phyloP scores from a whole-genome alignment of 495 filamentous ascomycete species.

The Rusavskia elegans region DNA sequence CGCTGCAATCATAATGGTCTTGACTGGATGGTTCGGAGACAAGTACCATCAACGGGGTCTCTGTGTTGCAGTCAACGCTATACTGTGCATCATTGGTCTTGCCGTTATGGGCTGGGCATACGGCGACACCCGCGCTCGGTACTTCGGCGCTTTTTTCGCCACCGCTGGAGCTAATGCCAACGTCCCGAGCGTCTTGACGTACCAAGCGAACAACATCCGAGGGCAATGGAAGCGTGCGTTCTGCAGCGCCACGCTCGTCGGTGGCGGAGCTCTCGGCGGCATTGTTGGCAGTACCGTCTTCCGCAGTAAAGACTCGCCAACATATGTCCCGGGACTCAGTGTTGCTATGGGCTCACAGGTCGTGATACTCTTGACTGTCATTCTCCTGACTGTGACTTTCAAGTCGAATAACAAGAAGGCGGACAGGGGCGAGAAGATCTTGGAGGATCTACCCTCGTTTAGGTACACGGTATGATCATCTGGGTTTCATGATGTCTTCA shows the following conservation, averaged over 20 bases:
- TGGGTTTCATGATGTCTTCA: too few relatives aligned
- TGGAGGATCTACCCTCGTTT: background rate
- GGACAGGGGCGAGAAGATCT: background rate
- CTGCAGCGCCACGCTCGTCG: slow-evolving; percentile 36
- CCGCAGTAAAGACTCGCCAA: background rate
- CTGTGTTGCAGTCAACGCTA: slow-evolving; percentile 32
- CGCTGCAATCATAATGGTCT: slow-evolving; percentile 42
- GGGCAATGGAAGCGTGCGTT: slow-evolving; percentile 53
- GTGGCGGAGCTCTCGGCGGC: background rate
- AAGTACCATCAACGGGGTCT: slow-evolving; percentile 39
- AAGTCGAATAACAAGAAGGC: background rate
- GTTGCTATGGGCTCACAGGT: background rate
- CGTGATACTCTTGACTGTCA: background rate
- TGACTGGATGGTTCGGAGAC: slow-evolving; percentile 36
- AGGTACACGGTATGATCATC: background rate
- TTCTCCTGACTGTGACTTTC: background rate
- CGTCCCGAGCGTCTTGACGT: slow-evolving; percentile 39
- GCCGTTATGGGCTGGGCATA: slow-evolving; percentile 38
- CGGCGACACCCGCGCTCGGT: slow-evolving; percentile 27
- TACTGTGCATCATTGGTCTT: slow-evolving; percentile 39
- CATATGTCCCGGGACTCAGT: background rate
- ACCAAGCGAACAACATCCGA: slow-evolving; percentile 51
- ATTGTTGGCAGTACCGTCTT: slow-evolving; percentile 1
- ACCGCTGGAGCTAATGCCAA: slow-evolving; percentile 45
- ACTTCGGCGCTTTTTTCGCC: slow-evolving; percentile 49